Evolutionary conservation across 2,329 filamentous ascomycete species (phyloP).

Genomic region (Bimuria novae-zelandiae): DNA sequence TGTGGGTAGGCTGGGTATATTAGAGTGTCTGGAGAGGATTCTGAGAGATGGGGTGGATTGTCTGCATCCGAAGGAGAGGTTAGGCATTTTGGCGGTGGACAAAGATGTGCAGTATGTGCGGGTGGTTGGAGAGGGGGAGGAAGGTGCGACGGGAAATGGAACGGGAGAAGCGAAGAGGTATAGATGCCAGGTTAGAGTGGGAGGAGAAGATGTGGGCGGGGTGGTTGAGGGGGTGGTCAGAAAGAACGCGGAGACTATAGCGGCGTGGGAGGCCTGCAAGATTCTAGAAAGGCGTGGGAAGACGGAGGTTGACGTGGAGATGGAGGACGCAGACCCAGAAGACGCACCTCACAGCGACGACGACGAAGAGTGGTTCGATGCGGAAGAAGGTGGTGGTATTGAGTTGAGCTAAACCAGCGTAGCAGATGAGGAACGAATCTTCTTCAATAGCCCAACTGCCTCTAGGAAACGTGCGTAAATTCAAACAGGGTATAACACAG

Average conservation of each 20-base stretch:
- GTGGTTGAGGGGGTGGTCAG: constrained; percentile 39
- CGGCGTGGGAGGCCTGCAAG: constrained; percentile 39
- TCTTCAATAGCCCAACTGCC: too few relatives aligned
- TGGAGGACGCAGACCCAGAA: constrained; percentile 8
- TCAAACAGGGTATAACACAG: not conserved
- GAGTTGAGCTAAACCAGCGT: not conserved
- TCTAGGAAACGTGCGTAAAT: too few relatives aligned
- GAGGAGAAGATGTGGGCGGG: constrained; percentile 37
- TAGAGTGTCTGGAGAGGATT: constrained; percentile 65
- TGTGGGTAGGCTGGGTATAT: constrained; percentile 66
- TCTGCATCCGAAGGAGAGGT: constrained; percentile 67
- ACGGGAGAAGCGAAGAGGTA: constrained; percentile 19
- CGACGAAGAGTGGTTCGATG: constrained; percentile 24
- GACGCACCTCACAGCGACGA: constrained; percentile 12
- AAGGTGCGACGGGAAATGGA: not conserved
- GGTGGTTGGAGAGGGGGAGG: constrained; percentile 21
- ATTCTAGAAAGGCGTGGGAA: constrained; percentile 24
- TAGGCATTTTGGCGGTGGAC: constrained; percentile 63
- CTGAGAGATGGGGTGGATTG: constrained; percentile 60
- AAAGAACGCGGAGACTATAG: constrained; percentile 47
- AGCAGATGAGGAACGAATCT: too few relatives aligned
- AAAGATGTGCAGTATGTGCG: constrained; percentile 60
- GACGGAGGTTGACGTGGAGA: not conserved
- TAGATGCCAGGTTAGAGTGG: constrained; percentile 43
- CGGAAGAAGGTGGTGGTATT: constrained; percentile 19